A percentile compares a stretch with the other conserved stretches of the same genome.
Conservation (phyloP, 2,329 filamentous ascomycete genomes). For the Boeremia exigua region DNA sequence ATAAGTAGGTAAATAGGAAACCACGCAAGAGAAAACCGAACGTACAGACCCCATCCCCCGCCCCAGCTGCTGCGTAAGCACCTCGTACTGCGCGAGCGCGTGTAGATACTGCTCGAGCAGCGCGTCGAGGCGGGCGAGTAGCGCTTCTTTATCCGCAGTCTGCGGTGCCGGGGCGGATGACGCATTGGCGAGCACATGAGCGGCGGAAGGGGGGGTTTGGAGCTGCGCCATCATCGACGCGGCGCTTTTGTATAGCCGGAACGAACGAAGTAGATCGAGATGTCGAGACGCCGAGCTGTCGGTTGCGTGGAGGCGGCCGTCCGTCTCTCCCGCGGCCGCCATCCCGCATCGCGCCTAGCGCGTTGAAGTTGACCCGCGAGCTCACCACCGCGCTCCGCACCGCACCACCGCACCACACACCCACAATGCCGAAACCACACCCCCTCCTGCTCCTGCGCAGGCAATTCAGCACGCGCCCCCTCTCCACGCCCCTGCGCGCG, state of each 20-base stretch:
- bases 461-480: conserved; percentile 28
- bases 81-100: conserved; percentile 71
- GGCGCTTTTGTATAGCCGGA: neutral
- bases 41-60: too few relatives aligned
- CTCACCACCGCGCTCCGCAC: neutral
- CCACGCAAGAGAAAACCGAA: too few relatives aligned
- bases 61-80: conserved; percentile 60
- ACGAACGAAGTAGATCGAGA: too few relatives aligned
- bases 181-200: too few relatives aligned
- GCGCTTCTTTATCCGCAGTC: conserved; percentile 33
- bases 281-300: too few relatives aligned
- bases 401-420: neutral
- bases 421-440: conserved; percentile 42
- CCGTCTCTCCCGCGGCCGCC: conserved; percentile 20
- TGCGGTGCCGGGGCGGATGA: too few relatives aligned
- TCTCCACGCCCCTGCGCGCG: conserved; percentile 22
- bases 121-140: conserved; percentile 61
- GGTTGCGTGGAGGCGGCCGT: too few relatives aligned
- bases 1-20: too few relatives aligned
- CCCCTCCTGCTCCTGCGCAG: conserved; percentile 43
- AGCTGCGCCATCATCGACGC: too few relatives aligned
- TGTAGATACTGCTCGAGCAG: conserved; percentile 70
- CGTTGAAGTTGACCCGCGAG: neutral
- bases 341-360: conserved; percentile 16
- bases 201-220: too few relatives aligned